Evolutionary conservation across 208 protist species (phyloP).

Genomic region (Trypanosoma vivax): DNA sequence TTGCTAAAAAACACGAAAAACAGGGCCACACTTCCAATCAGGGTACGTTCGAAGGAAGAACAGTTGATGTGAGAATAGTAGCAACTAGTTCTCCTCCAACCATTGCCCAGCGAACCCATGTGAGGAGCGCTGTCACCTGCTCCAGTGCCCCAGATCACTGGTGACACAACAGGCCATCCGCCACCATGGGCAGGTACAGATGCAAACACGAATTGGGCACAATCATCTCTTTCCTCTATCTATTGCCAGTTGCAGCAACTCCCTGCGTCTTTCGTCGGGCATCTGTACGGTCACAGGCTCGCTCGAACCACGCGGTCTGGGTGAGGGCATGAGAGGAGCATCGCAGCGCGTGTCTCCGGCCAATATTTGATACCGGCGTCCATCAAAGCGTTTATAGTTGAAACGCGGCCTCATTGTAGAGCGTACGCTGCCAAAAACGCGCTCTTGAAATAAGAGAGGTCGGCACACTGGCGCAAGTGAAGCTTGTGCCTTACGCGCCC

Average conservation of each 20-base stretch:
- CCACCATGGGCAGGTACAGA: background rate
- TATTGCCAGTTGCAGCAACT: slow-evolving; percentile 10
- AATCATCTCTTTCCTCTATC: background rate
- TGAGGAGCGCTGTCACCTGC: no score
- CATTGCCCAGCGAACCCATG: no score
- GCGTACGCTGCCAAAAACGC: slow-evolving; percentile 26
- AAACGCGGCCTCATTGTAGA: slow-evolving; percentile 52
- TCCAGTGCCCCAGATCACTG: no score
- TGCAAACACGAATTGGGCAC: background rate
- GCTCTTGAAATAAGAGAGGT: slow-evolving; percentile 17
- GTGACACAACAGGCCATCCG: background rate
- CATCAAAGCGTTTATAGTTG: slow-evolving; percentile 42
- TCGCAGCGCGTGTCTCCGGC: slow-evolving; percentile 2
- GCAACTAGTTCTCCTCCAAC: no score
- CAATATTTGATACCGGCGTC: slow-evolving; percentile 18
- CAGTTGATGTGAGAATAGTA: no score
- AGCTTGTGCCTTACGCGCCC: slow-evolving; percentile 5
- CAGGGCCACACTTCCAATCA: no score
- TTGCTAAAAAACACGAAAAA: no score
- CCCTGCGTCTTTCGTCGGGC: slow-evolving; percentile 15
- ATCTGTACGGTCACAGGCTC: background rate
- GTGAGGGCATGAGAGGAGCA: slow-evolving; percentile 4
- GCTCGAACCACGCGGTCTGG: background rate
- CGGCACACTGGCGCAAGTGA: slow-evolving; percentile 2
- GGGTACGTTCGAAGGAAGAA: no score